Evolutionary conservation across 441 rosid species (phyloP).

Genomic region (Melastoma candidum): DNA sequence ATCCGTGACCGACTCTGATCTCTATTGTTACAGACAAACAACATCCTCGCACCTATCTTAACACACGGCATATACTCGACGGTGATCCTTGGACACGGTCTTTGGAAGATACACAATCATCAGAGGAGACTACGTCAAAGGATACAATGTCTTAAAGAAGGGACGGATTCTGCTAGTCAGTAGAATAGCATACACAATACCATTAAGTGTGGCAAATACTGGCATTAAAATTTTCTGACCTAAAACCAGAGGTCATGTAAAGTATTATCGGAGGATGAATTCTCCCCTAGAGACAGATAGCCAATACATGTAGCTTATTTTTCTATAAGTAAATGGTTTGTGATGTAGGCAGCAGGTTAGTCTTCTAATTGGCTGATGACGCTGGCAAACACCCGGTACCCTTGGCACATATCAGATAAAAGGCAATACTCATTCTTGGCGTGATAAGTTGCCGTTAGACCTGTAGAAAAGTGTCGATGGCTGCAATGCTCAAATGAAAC

Average conservation of each 20-base stretch:
- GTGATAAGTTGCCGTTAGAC: constrained; percentile 88
- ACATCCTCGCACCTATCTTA: constrained; percentile 75
- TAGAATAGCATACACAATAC: background rate
- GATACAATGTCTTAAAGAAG: constrained; percentile 53
- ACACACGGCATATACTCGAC: constrained; percentile 90
- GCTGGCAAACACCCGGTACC: constrained; percentile 55
- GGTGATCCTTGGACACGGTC: constrained; percentile 76
- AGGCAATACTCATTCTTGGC: constrained; percentile 94
- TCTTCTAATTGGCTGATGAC: constrained; percentile 72
- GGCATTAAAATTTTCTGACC: too few species aligned
- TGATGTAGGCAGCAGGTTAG: constrained; percentile 16
- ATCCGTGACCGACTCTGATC: constrained; percentile 3
- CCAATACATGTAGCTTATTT: too few species aligned
- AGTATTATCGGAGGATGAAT: too few species aligned
- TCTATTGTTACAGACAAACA: constrained; percentile 45
- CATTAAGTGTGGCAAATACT: too few species aligned
- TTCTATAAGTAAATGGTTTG: too few species aligned
- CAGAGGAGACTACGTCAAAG: constrained; percentile 55
- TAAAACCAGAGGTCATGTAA: background rate
- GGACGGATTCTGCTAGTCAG: constrained; percentile 18
- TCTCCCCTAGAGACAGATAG: too few species aligned
- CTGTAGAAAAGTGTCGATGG: constrained; percentile 22
- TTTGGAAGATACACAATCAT: constrained; percentile 85
- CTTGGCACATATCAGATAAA: constrained; percentile 85
- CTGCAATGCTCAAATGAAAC: too few species aligned